These are phyloP conservation scores for Xeromyces bisporus DNA, from an alignment of 495 filamentous ascomycete genomes.

Conservation along the genomic window DNA sequence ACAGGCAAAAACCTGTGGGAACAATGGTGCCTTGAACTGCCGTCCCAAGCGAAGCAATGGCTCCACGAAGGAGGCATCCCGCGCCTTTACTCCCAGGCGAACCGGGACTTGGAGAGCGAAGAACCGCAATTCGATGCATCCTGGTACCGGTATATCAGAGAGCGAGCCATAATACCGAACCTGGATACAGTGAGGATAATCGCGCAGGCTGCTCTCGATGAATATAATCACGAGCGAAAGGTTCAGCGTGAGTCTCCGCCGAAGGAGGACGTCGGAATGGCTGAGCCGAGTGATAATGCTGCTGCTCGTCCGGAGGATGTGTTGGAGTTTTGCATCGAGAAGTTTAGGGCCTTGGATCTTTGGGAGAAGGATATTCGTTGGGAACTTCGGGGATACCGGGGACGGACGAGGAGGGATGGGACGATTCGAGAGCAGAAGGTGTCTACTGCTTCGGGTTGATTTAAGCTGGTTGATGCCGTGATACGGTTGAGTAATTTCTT, in stretches of 20 bases:
- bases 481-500: no score
- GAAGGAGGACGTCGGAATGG: neutral
- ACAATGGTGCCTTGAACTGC: constrained; percentile 23
- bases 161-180: constrained; percentile 18
- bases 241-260: constrained; percentile 8
- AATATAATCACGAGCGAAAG: constrained; percentile 10
- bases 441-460: no score
- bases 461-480: no score
- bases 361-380: constrained; percentile 16
- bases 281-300: constrained; percentile 4
- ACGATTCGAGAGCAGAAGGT: no score
- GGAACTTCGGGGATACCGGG: constrained; percentile 18
- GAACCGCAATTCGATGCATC: constrained; percentile 14
- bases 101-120: constrained; percentile 10
- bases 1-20: constrained; percentile 24
- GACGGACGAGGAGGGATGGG: constrained; percentile 7
- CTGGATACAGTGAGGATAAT: constrained; percentile 27
- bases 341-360: constrained; percentile 17
- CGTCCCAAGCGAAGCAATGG: constrained; percentile 7
- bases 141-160: constrained; percentile 13
- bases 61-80: constrained; percentile 16
- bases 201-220: constrained; percentile 18
- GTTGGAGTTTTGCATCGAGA: constrained; percentile 21
- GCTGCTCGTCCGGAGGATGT: constrained; percentile 6
- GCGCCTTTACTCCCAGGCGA: constrained; percentile 10